Conservation (phyloP, 2,329 filamentous ascomycete genomes). For the Paecilomyces variotii region DNA sequence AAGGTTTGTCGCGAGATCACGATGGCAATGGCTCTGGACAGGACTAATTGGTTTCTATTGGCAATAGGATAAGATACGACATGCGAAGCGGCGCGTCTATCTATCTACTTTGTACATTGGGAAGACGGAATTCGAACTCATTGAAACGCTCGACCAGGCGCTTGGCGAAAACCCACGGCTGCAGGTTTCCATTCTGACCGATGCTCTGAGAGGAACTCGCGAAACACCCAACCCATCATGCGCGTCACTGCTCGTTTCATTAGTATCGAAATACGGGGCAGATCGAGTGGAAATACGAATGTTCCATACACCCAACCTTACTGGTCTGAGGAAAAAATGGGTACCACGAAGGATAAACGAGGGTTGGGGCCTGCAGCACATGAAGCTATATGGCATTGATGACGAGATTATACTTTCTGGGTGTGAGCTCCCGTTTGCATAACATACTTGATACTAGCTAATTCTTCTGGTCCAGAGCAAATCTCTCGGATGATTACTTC, state of each 20-base stretch:
- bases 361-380: conserved; percentile 96
- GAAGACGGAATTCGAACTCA: conserved; percentile 82
- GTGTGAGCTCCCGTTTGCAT: conserved; percentile 35
- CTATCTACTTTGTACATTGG: conserved; percentile 96
- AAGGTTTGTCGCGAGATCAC: conserved; percentile 51
- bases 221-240: conserved; percentile 80
- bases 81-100: conserved; percentile 72
- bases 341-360: conserved; percentile 91
- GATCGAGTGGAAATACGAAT: conserved; percentile 86
- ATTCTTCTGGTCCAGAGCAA: conserved; percentile 49
- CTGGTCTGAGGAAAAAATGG: conserved; percentile 71
- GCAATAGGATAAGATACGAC: conserved; percentile 65
- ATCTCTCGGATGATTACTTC: conserved; percentile 89
- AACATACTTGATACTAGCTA: conserved; percentile 2
- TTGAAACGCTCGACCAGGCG: conserved; percentile 67
- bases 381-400: conserved; percentile 96
- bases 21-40: conserved; percentile 4
- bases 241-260: conserved; percentile 75
- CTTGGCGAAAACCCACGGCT: conserved; percentile 67
- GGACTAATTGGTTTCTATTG: conserved; percentile 5
- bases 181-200: conserved; percentile 80
- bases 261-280: conserved; percentile 76
- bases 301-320: conserved; percentile 96
- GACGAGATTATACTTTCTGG: conserved; percentile 93
- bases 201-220: conserved; percentile 81